phyloP scores from a whole-genome alignment of 2,329 filamentous ascomycete genomes.

The Alternaria gansuensis region DNA sequence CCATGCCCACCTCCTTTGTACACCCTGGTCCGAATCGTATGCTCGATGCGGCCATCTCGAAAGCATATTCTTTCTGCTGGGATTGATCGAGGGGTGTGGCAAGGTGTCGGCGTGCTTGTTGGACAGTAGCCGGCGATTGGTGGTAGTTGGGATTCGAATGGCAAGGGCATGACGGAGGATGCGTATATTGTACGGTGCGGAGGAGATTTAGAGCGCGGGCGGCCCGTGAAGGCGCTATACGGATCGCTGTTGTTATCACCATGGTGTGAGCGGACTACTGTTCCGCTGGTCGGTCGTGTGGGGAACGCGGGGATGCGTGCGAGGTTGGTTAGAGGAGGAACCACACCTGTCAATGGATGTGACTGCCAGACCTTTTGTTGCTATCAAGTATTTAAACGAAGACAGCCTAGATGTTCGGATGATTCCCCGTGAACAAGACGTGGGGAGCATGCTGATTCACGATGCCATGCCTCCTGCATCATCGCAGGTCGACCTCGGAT shows the following conservation, averaged over 20 bases:
- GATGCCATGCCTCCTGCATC: neutral
- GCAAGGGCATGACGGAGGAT: slow-evolving; percentile 92
- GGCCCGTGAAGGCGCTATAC: slow-evolving; percentile 56
- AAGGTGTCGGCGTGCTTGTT: slow-evolving; percentile 66
- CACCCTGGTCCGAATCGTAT: slow-evolving; percentile 94
- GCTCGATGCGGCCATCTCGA: slow-evolving; percentile 96
- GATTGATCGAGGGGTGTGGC: slow-evolving; percentile 79
- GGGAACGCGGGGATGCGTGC: neutral
- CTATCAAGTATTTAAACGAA: no score
- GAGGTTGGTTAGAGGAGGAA: no score
- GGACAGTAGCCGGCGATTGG: slow-evolving; percentile 50
- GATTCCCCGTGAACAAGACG: neutral
- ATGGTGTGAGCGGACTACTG: slow-evolving; percentile 15
- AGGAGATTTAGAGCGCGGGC: slow-evolving; percentile 76
- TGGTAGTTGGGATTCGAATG: slow-evolving; percentile 89
- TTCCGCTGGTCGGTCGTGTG: slow-evolving; percentile 11
- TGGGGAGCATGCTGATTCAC: neutral
- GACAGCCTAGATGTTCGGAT: no score
- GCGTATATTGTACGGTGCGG: slow-evolving; percentile 88
- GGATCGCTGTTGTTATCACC: slow-evolving; percentile 38
- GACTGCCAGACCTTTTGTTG: no score
- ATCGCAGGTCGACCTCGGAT: slow-evolving; percentile 21
- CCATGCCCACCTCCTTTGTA: slow-evolving; percentile 97
- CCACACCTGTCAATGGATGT: no score
- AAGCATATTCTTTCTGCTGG: slow-evolving; percentile 92